Percentiles rank a stretch among this genome's conserved stretches.
Evolutionary conservation across 208 protist genomes (phyloP).

Genomic region (Leishmania major): DNA sequence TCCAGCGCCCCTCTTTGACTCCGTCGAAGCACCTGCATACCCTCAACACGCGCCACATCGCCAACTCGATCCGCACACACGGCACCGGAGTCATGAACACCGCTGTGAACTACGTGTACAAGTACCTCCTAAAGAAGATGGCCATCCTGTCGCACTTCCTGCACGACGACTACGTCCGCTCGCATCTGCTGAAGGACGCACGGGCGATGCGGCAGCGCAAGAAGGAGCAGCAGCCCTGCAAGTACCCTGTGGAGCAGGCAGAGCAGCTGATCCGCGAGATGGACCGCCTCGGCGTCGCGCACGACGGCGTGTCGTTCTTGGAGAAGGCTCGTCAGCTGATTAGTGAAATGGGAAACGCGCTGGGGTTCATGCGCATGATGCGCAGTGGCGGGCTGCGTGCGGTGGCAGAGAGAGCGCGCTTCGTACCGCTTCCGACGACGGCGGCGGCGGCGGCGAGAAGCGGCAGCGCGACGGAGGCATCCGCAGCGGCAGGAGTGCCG

Average conservation of each 20-base stretch:
- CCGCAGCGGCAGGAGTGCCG: conserved; percentile 23
- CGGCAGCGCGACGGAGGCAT: background rate
- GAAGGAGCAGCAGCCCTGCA: conserved; percentile 47
- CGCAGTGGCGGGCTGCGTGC: conserved; percentile 89
- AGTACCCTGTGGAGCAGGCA: conserved; percentile 91
- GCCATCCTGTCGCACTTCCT: conserved; percentile 96
- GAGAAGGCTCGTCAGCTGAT: conserved; percentile 95
- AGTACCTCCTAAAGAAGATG: conserved; percentile 95
- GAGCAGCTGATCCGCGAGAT: conserved; percentile 94
- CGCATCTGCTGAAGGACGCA: conserved; percentile 69
- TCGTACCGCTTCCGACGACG: conserved; percentile 78
- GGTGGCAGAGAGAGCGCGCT: conserved; percentile 89
- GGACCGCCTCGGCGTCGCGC: conserved; percentile 83
- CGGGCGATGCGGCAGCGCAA: conserved; percentile 71
- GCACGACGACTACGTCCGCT: conserved; percentile 97
- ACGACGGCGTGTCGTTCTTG: conserved; percentile 88
- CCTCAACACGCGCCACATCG: conserved; percentile 96
- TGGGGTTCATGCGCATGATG: conserved; percentile 98
- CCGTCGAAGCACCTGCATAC: conserved; percentile 94
- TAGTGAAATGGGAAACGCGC: conserved; percentile 97
- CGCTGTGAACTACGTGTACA: conserved; percentile 97
- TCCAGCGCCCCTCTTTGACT: conserved; percentile 82
- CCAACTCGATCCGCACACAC: conserved; percentile 97
- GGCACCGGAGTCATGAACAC: conserved; percentile 99
- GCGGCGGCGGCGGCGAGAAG: conserved; percentile 1